Conservation (phyloP, 257 asterid genomes). For the Schizonepeta tenuifolia region DNA sequence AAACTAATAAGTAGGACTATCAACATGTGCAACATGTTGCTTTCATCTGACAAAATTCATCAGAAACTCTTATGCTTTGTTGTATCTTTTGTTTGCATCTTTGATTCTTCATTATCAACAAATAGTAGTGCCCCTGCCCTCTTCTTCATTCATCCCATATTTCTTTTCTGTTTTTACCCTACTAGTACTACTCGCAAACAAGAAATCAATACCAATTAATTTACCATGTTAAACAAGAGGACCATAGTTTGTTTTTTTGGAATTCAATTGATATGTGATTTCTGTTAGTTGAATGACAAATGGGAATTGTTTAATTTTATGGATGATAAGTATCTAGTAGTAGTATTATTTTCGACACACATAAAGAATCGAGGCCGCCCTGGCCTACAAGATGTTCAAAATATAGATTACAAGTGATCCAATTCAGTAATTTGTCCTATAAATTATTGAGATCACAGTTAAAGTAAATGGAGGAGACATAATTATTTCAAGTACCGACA, state of each 20-base stretch:
- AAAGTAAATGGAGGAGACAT: neutral
- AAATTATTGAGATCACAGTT: neutral
- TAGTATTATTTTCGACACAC: no score
- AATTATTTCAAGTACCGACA: neutral
- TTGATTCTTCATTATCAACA: conserved; percentile 50
- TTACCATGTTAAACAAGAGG: neutral
- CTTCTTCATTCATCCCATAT: neutral
- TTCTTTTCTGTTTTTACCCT: neutral
- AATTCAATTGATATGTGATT: neutral
- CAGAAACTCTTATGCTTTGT: conserved; percentile 44
- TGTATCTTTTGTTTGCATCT: conserved; percentile 45
- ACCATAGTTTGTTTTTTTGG: neutral
- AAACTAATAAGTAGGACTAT: conserved; percentile 43
- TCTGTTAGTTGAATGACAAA: no score
- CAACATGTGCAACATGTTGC: conserved; percentile 52
- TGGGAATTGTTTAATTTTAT: no score
- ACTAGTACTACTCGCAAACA: neutral
- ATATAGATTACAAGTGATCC: neutral
- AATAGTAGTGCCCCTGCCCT: conserved; percentile 36
- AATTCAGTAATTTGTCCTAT: neutral
- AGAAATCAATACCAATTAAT: no score
- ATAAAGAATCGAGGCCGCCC: no score
- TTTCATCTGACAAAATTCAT: conserved; percentile 48
- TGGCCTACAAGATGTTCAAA: neutral
- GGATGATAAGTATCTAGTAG: no score